Conservation (phyloP, 2,329 filamentous ascomycete species). For the Colletotrichum echinochloae region DNA sequence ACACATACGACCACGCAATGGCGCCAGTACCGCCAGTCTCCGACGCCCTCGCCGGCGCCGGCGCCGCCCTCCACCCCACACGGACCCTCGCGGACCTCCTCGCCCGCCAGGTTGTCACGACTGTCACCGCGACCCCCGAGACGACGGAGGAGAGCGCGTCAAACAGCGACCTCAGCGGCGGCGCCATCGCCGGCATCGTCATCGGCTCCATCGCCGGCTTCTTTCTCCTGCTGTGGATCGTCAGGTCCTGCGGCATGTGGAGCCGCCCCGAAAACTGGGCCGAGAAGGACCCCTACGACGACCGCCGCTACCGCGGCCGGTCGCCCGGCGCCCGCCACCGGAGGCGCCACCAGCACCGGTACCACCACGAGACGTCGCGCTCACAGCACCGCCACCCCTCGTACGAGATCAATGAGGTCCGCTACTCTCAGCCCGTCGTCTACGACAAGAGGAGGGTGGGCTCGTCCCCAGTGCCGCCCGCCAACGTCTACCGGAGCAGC, state of each 20-base stretch:
- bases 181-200: conserved; percentile 65
- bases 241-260: conserved; percentile 54
- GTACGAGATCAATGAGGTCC: conserved; percentile 33
- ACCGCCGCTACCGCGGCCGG: conserved; percentile 27
- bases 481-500: conserved; percentile 26
- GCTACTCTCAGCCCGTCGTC: conserved; percentile 35
- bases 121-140: conserved; percentile 44
- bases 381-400: conserved; percentile 26
- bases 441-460: conserved; percentile 34
- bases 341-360: conserved; percentile 19
- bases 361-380: conserved; percentile 37
- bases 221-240: conserved; percentile 60
- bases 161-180: conserved; percentile 54
- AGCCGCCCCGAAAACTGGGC: conserved; percentile 23
- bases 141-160: conserved; percentile 41
- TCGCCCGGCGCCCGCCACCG: conserved; percentile 29
- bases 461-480: conserved; percentile 26
- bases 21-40: conserved; percentile 25
- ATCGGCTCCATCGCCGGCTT: conserved; percentile 61
- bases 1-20: conserved; percentile 2
- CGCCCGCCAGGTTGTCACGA: conserved; percentile 47
- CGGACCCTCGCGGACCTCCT: conserved; percentile 21
- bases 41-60: conserved; percentile 8
- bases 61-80: conserved; percentile 21
- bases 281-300: conserved; percentile 21